Evolutionary conservation across 257 asterid species (phyloP).

Genomic region (Echites panduratus): DNA sequence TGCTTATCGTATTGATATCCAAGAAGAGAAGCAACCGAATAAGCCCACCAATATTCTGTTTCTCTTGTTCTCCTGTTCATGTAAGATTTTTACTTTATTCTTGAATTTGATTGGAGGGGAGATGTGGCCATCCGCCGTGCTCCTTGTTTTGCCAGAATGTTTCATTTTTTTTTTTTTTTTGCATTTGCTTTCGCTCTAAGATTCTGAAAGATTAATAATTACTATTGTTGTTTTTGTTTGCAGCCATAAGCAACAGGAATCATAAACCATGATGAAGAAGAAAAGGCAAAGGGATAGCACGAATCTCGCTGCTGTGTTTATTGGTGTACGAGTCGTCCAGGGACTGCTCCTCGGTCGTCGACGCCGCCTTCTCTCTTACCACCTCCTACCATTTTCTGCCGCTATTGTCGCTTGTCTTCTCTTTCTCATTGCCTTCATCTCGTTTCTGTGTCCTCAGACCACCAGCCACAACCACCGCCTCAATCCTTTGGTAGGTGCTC

Average conservation of each 20-base stretch:
- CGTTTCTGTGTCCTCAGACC: constrained; percentile 42
- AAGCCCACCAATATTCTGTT: background rate
- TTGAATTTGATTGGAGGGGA: background rate
- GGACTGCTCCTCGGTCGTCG: constrained; percentile 39
- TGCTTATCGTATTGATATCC: background rate
- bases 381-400: constrained; percentile 35
- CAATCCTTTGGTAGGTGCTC: constrained; percentile 24
- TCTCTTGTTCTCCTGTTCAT: background rate
- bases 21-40: background rate
- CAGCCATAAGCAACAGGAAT: background rate
- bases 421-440: constrained; percentile 33
- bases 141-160: background rate
- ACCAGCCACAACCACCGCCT: constrained; percentile 20
- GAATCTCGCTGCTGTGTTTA: constrained; percentile 11
- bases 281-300: constrained; percentile 25
- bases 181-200: background rate
- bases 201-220: background rate
- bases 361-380: constrained; percentile 34
- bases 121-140: background rate
- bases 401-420: constrained; percentile 39
- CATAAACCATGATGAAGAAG: constrained; percentile 32
- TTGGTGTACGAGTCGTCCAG: constrained; percentile 38
- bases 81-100: background rate
- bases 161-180: background rate
- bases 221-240: background rate